phyloP scores from a whole-genome alignment of 768 basidiomycete genomes.

The Pleurotus salmoneostramineus region DNA sequence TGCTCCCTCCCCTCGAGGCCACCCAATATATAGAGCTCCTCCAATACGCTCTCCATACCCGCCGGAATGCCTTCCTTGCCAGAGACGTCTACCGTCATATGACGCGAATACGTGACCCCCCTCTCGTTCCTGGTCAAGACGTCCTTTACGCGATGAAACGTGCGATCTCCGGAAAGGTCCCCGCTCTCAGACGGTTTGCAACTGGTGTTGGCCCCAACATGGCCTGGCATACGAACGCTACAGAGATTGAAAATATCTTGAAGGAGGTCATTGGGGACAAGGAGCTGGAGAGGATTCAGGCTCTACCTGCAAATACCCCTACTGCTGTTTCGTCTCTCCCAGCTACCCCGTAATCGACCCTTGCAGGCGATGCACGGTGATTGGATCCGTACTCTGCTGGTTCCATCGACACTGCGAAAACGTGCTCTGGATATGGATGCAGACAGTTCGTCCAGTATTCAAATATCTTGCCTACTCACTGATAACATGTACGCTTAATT shows the following conservation, averaged over 20 bases:
- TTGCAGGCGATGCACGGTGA: too few relatives aligned
- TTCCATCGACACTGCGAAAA: too few relatives aligned
- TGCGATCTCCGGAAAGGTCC: neutral
- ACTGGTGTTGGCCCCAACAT: neutral
- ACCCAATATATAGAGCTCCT: neutral
- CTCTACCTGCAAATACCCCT: neutral
- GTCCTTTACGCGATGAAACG: neutral
- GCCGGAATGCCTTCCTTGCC: neutral
- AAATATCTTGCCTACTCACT: too few relatives aligned
- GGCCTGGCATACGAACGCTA: neutral
- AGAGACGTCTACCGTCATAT: constrained; percentile 5
- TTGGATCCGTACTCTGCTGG: too few relatives aligned
- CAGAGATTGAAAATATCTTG: neutral
- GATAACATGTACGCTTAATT: too few relatives aligned
- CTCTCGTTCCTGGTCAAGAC: neutral
- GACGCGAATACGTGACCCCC: neutral
- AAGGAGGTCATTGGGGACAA: neutral
- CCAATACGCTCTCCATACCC: neutral
- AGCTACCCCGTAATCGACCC: neutral
- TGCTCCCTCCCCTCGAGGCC: neutral
- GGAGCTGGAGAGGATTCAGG: neutral
- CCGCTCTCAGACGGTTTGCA: neutral
- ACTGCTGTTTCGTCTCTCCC: neutral
- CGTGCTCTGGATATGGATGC: too few relatives aligned
- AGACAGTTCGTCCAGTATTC: too few relatives aligned